Conservation (phyloP, 345 rosid species). For the Salix exigua region DNA sequence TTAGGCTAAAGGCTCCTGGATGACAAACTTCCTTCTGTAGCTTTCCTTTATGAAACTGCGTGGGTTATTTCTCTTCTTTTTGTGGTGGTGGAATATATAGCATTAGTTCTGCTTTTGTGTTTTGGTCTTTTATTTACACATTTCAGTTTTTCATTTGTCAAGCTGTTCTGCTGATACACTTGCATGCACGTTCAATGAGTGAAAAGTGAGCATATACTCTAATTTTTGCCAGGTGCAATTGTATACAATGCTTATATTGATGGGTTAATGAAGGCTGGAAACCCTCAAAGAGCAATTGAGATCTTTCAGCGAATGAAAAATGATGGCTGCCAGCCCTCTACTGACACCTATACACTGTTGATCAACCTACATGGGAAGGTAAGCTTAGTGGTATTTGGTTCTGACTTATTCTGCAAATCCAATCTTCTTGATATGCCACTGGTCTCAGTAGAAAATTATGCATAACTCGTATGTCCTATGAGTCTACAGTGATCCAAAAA, state of each 20-base stretch:
- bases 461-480: no score
- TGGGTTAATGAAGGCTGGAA: slow-evolving; percentile 71
- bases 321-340: slow-evolving; percentile 57
- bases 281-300: slow-evolving; percentile 55
- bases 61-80: not conserved
- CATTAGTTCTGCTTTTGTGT: not conserved
- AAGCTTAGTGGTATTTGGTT: not conserved
- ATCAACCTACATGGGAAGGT: slow-evolving; percentile 93
- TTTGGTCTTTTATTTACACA: not conserved
- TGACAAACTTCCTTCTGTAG: no score
- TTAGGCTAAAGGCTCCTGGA: no score
- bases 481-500: no score
- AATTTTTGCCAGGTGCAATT: slow-evolving; percentile 46
- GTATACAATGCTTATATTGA: slow-evolving; percentile 83
- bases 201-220: not conserved
- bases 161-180: not conserved
- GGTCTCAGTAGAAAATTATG: no score
- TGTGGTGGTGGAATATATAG: not conserved
- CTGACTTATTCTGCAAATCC: not conserved
- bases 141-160: not conserved
- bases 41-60: no score
- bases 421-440: no score
- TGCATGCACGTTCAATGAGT: not conserved
- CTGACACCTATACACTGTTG: slow-evolving; percentile 83
- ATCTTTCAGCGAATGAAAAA: slow-evolving; percentile 88